Base-by-base conservation (phyloP, 768 basidiomycete species). In the Pisolithus albus region DNA sequence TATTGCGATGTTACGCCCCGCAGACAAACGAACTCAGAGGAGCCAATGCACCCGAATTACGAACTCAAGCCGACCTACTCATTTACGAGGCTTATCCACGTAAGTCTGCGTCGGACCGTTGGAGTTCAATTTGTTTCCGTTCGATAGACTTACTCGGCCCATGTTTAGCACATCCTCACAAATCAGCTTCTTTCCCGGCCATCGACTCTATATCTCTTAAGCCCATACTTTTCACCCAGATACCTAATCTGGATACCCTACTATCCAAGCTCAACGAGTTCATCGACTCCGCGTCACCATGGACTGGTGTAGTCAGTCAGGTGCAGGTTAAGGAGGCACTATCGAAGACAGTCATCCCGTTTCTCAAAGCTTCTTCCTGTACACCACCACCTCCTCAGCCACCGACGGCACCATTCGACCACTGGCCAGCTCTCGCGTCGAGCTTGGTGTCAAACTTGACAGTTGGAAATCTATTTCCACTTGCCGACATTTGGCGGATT, bases 401-500 rank as follows among this genome's bases (percentile, higher is more conserved):
- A 64, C 72, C 13, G 16, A 56, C 75, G 0, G 60, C 66, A 1
- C 58, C 76, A 4, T 68, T 82, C n/a, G 62, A 63, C 8, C 59
- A 67, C 3, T 88, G 81, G 81, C 63, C 75, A 1, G 67, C 72
- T 11, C 70, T 72, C 3, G 82, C 81, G 4, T 60, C 56, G 5
- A 59, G 66, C 1, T 66, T 91, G 2, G 61, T 64, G 0, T 52
- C 64, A 9, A 70, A 68, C 3, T 77, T 93, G 1, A 74, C 79
- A 0, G 50, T 73, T 0, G 72, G 75, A 8, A 71, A 79, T 37
- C 72, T 91, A 28, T 95, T 94, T 71, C 92, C 92, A 0, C 63
- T 93, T 5, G 77, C 83, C 10, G 92, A 95, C 61, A 73, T 93
- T 56, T 88, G 90, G 85, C 76, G 91, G 1, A 74, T 93, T 9